A percentile compares a stretch with the other conserved stretches of the same genome.
phyloP scores from a whole-genome alignment of 495 filamentous ascomycete species.

The Chaetomium tenue region DNA sequence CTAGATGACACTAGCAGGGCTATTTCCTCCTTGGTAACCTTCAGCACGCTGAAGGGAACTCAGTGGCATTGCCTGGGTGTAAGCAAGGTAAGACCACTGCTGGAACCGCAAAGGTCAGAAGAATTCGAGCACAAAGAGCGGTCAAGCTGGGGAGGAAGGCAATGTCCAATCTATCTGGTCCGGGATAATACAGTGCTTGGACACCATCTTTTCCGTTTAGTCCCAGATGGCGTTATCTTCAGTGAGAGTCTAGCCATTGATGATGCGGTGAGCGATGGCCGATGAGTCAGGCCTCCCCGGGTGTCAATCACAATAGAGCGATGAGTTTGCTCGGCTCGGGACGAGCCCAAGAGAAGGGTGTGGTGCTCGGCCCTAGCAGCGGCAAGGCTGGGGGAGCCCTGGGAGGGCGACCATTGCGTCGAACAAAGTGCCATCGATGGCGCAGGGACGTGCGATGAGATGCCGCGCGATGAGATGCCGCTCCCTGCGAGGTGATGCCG shows the following conservation, averaged over 20 bases:
- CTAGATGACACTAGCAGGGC: not conserved
- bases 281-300: not conserved
- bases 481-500: not conserved
- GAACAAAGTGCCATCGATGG: too few species aligned
- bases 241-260: not conserved
- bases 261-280: not conserved
- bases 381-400: too few species aligned
- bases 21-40: not conserved
- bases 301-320: not conserved
- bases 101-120: not conserved
- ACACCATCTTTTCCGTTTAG: conserved; percentile 27
- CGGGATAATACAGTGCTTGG: conserved; percentile 21
- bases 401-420: too few species aligned
- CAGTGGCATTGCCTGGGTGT: not conserved
- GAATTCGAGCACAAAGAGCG: not conserved
- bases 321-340: not conserved
- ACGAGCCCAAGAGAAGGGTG: too few species aligned
- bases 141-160: not conserved
- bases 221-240: conserved; percentile 11
- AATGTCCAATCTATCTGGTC: conserved; percentile 22
- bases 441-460: not conserved
- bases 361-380: too few species aligned
- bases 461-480: not conserved
- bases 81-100: not conserved
- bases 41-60: not conserved